Base-by-base conservation (phyloP, 192 early-diverging fungal species). In the Endogone sp. region DNA sequence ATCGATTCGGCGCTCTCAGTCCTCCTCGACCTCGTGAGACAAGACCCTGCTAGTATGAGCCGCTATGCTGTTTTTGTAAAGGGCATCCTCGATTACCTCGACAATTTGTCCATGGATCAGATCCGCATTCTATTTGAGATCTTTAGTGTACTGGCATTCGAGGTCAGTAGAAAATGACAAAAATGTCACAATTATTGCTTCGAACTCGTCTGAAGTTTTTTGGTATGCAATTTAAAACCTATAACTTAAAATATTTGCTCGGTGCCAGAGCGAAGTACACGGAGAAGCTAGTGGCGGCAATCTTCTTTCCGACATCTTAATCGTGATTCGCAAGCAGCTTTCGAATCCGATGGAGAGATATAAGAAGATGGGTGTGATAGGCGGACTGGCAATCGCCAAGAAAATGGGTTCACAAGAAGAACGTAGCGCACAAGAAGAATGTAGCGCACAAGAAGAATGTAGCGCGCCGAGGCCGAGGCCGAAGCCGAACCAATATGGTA, bases 301-400 rank as follows among this genome's bases (percentile, higher is more conserved):
- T 29, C 73, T 93, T 61, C 85, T 89, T 65, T 84, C 79, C n/a
- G 91, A 93, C 26, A 75, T 93, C 29, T 81, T 88, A 54, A 92
- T 91, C 56, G 77, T 88, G 29, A 83, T 92, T 64, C 79, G 90
- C 69, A 93, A 93, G 62, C 91, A 91, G 68, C 84, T 93, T n/a
- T 83, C 91, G 6, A 92, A 89, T 66, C 83, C 83, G 25, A 66
- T 72, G 13, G 80, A 84, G 24, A 80, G 74, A 29, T 87, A 87
- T 69, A 93, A 91, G 66, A 82, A 85, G 71, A 81, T 93, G 54
- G 91, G 91, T 8, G 83, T 93, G 3, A 84, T 92, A 60, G 90
- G 88, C 44, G 82, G 85, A 0, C 77, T 93, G 16, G 81, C 91
- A 2, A 65, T 92, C 54, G 73, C 91, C 20, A 81, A 84, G 37